phyloP scores from a whole-genome alignment of 306 rosid genomes.

The Vigna hirtella region DNA sequence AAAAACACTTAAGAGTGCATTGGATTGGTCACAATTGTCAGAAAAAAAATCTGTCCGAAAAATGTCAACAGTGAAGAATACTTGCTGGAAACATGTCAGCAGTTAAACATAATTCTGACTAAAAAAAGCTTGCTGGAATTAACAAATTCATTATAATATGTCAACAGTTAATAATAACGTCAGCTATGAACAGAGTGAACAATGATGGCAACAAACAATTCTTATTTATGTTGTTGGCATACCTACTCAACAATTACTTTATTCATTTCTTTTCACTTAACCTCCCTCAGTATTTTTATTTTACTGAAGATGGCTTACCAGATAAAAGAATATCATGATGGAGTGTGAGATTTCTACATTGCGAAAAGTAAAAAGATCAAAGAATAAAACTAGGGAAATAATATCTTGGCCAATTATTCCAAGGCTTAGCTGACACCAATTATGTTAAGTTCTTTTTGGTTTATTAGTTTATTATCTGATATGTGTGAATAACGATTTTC shows the following conservation, averaged over 20 bases:
- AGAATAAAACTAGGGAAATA: slow-evolving; percentile 25
- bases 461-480: slow-evolving; percentile 12
- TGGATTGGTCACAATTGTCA: too few relatives aligned
- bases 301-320: background rate
- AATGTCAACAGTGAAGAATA: too few relatives aligned
- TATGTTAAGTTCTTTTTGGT: slow-evolving; percentile 5
- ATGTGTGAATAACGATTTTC: slow-evolving; percentile 15
- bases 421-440: background rate
- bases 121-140: too few relatives aligned
- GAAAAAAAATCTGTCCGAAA: too few relatives aligned
- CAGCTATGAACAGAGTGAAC: too few relatives aligned
- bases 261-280: slow-evolving; percentile 18
- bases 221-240: background rate
- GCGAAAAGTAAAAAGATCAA: background rate
- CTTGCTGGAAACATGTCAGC: too few relatives aligned
- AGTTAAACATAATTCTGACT: too few relatives aligned
- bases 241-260: background rate
- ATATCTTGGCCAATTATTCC: slow-evolving; percentile 5
- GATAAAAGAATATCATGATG: background rate
- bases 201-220: too few relatives aligned
- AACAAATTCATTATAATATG: too few relatives aligned
- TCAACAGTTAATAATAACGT: too few relatives aligned
- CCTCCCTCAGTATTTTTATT: slow-evolving; percentile 2
- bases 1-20: too few relatives aligned
- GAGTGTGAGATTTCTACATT: slow-evolving; percentile 4